Conservation (phyloP, 306 rosid genomes). For the Lablab purpureus region DNA sequence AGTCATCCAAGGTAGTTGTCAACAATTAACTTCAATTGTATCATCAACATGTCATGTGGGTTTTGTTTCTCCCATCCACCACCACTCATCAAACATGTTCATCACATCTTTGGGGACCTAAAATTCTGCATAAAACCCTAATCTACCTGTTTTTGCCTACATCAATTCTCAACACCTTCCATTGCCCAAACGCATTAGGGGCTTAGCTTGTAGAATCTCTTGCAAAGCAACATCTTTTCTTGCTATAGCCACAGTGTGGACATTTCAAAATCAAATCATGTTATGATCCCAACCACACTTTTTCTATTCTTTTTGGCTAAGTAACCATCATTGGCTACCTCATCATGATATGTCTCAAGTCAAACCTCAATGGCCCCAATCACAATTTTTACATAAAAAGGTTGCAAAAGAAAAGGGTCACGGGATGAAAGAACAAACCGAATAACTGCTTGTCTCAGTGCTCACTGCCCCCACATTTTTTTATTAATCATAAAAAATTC, state of each 20-base stretch:
- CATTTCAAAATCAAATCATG: slow-evolving; percentile 17
- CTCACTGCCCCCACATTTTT: too few relatives aligned
- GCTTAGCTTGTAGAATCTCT: neutral
- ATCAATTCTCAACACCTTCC: too few relatives aligned
- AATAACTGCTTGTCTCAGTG: neutral
- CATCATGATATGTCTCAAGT: slow-evolving; percentile 32
- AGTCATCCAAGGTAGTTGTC: slow-evolving; percentile 40
- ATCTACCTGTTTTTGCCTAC: too few relatives aligned
- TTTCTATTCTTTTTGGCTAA: slow-evolving; percentile 3
- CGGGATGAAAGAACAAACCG: slow-evolving; percentile 22
- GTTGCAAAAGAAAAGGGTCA: neutral
- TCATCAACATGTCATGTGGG: slow-evolving; percentile 40
- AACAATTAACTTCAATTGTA: slow-evolving; percentile 26
- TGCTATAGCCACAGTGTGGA: neutral
- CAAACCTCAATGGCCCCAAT: neutral
- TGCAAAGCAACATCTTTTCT: neutral
- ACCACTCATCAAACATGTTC: slow-evolving; percentile 28
- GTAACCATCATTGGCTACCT: slow-evolving; percentile 34
- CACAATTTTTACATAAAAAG: slow-evolving; percentile 15
- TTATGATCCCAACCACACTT: neutral
- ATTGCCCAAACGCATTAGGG: too few relatives aligned
- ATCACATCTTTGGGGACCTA: slow-evolving; percentile 10
- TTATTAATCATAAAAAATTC: too few relatives aligned
- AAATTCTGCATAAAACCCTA: neutral
- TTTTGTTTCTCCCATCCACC: slow-evolving; percentile 31